Base-by-base conservation (phyloP, 805 yeast genomes). In the Teunomyces barrocoloradensis region DNA sequence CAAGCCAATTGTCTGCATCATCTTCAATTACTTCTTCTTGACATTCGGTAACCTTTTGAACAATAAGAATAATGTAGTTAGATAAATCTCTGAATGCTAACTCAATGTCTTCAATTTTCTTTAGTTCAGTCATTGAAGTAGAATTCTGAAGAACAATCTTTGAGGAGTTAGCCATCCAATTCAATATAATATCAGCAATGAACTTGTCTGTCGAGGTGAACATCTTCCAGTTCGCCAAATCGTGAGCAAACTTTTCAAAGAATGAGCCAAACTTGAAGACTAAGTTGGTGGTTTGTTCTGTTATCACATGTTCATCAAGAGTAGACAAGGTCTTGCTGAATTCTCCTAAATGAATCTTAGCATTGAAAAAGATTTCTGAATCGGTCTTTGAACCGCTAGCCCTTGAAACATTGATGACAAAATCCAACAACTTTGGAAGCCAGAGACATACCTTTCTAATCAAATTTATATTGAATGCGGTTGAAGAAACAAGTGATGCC, bases 1-100 rank as follows among this genome's bases (percentile, higher is more conserved):
- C 62, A 28, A 89, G 72, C 96, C 96, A 91, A n/a, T 74, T 71
- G 49, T 87, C 91, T 21, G 62, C 64, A 15, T 77, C 82, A 17
- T 69, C 78, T 1, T 64, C 52, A 2, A 80, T 55, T 2, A 53
- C 63, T 3, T 57, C 64, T 23, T 56, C 53, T 43, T 73, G 73
- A 9, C 59, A 53, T 29, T 70, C 79, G 42, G 69, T 67, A 6
- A 78, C 64, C 50, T 79, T 78, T 64, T 91, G 97, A 54, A 87
- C 77, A 0, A 85, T 76, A 27, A 91, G 71, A 45, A 90, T 65
- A 15, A 89, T 75, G 2, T 85, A 75, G 13, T 79, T 79, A 3
- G 83, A 73, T 3, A 87, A 57, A 17, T 75, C 69, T 46, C 84
- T 71, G 49, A 84, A 71, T 2, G 68, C 55, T 2, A 46, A 42